Evolutionary conservation across 2,329 filamentous ascomycete species (phyloP).

Genomic region (Anthostomella pinea): DNA sequence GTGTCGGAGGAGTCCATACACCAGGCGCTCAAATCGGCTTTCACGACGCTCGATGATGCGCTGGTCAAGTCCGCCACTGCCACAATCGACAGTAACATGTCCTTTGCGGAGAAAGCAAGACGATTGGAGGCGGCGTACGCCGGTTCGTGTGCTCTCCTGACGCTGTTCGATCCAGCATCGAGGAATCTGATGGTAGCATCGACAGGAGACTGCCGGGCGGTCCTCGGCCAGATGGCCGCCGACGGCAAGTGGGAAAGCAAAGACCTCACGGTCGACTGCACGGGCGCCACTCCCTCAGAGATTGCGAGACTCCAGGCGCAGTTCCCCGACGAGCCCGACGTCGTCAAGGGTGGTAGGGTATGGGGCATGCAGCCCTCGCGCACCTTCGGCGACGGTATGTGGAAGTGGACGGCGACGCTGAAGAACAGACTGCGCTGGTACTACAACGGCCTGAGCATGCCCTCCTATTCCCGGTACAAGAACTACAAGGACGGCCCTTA

Average conservation of each 20-base stretch:
- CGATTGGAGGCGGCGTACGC: slow-evolving; percentile 30
- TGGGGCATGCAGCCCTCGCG: slow-evolving; percentile 61
- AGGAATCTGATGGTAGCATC: slow-evolving; percentile 60
- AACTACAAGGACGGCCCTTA: slow-evolving; percentile 59
- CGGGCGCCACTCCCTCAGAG: slow-evolving; percentile 60
- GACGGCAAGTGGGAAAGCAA: slow-evolving; percentile 48
- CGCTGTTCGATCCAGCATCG: slow-evolving; percentile 55
- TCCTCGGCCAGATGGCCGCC: slow-evolving; percentile 35
- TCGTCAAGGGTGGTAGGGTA: slow-evolving; percentile 57
- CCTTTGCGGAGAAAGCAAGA: slow-evolving; percentile 29
- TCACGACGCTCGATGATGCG: slow-evolving; percentile 35
- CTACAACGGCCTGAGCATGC: slow-evolving; percentile 43
- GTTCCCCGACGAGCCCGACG: slow-evolving; percentile 60
- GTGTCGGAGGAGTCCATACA: slow-evolving; percentile 28
- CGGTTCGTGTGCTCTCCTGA: slow-evolving; percentile 39
- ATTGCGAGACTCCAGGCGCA: slow-evolving; percentile 50
- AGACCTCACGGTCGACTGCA: slow-evolving; percentile 63
- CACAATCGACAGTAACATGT: slow-evolving; percentile 29
- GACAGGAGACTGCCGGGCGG: slow-evolving; percentile 55
- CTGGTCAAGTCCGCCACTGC: slow-evolving; percentile 27
- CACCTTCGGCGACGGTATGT: slow-evolving; percentile 66
- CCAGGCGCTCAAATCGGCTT: slow-evolving; percentile 36
- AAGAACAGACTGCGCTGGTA: slow-evolving; percentile 42
- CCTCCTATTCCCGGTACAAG: slow-evolving; percentile 41
- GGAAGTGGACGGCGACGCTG: slow-evolving; percentile 61